Evolutionary conservation across 2,329 filamentous ascomycete genomes (phyloP).

Genomic region (Pleoardoris graminearum): DNA sequence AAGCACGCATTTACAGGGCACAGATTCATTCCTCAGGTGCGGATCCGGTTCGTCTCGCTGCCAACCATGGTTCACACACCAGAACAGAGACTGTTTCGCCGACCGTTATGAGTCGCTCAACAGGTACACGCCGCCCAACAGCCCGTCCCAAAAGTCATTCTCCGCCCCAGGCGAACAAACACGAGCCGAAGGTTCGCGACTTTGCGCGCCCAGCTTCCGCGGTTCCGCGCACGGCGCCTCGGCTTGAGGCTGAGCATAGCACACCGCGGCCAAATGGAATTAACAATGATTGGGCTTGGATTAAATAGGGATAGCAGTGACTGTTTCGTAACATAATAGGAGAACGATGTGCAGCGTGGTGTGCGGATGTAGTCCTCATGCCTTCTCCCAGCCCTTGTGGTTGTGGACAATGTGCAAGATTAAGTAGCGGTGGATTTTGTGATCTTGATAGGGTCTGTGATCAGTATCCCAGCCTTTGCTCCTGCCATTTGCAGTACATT

Average conservation of each 20-base stretch:
- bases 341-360: too few species aligned
- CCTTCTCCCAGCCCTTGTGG: background rate
- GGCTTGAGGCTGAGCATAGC: background rate
- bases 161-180: background rate
- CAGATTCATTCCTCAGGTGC: background rate
- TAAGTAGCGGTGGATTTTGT: too few species aligned
- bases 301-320: background rate
- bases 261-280: background rate
- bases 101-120: background rate
- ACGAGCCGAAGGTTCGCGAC: too few species aligned
- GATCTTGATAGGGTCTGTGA: too few species aligned
- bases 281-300: background rate
- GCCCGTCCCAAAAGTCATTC: background rate
- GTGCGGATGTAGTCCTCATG: too few species aligned
- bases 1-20: too few species aligned
- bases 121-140: background rate
- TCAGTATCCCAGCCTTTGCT: too few species aligned
- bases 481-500: too few species aligned
- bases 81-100: background rate
- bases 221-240: background rate
- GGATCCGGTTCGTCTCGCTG: background rate
- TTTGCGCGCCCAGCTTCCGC: background rate
- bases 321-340: too few species aligned
- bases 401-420: too few species aligned
- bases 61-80: background rate